Evolutionary conservation across 2,329 filamentous ascomycete species (phyloP).

Genomic region (Colletotrichum limetticola): DNA sequence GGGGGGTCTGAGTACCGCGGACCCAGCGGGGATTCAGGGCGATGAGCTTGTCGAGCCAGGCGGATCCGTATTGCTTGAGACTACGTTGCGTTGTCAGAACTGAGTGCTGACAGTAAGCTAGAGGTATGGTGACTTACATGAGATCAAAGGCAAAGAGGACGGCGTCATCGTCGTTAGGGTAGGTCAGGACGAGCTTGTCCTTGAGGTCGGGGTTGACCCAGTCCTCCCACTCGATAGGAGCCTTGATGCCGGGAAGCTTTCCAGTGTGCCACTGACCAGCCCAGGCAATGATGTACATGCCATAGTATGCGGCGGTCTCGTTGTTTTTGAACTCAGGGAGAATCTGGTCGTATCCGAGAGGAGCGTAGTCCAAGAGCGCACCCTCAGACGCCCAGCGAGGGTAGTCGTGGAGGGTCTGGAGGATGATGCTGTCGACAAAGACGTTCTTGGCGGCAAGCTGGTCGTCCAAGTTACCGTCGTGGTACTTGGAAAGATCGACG

Average conservation of each 20-base stretch:
- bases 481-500: constrained; percentile 67
- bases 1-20: constrained; percentile 58
- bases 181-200: constrained; percentile 63
- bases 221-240: constrained; percentile 53
- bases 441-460: constrained; percentile 52
- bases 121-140: constrained; percentile 48
- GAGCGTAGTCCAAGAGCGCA: constrained; percentile 60
- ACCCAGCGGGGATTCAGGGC: constrained; percentile 64
- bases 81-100: constrained; percentile 35
- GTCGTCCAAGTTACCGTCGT: constrained; percentile 57
- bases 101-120: not conserved
- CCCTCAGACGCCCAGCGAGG: constrained; percentile 61
- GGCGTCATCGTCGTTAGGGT: constrained; percentile 69
- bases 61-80: constrained; percentile 51
- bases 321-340: constrained; percentile 53
- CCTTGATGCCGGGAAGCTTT: constrained; percentile 44
- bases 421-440: constrained; percentile 56
- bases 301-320: constrained; percentile 53
- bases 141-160: constrained; percentile 61
- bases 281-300: constrained; percentile 52
- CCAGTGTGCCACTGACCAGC: constrained; percentile 48
- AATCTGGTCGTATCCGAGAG: constrained; percentile 56
- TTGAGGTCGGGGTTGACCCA: constrained; percentile 61
- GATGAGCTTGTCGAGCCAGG: constrained; percentile 59
- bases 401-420: constrained; percentile 64